Evolutionary conservation across 2,329 filamentous ascomycete genomes (phyloP).

Genomic region (Sporothrix variecibatus): DNA sequence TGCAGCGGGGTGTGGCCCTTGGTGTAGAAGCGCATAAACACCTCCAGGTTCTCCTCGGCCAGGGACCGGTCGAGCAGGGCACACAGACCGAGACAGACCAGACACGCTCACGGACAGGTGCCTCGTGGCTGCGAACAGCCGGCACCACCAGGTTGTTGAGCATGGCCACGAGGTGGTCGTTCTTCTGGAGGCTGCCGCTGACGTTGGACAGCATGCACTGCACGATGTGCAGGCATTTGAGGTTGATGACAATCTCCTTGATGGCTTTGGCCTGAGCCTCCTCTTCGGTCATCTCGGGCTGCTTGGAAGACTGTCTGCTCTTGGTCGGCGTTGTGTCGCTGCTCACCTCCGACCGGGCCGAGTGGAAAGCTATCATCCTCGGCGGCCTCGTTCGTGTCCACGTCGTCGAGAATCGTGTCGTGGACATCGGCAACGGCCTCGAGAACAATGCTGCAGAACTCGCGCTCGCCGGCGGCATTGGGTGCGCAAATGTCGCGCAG

Average conservation of each 20-base stretch:
- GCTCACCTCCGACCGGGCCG: constrained; percentile 82
- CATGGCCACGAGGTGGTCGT: constrained; percentile 93
- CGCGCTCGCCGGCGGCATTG: constrained; percentile 71
- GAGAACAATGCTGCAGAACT: constrained; percentile 82
- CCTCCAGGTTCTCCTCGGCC: constrained; percentile 84
- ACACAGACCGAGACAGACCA: constrained; percentile 87
- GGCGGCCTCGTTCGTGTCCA: constrained; percentile 51
- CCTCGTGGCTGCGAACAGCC: constrained; percentile 89
- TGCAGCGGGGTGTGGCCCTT: constrained; percentile 90
- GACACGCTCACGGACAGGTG: constrained; percentile 84
- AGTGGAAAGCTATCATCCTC: constrained; percentile 94
- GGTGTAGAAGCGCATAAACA: constrained; percentile 95
- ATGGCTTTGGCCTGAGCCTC: constrained; percentile 74
- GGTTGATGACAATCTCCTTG: constrained; percentile 91
- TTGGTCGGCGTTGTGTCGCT: constrained; percentile 60
- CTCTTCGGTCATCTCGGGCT: constrained; percentile 58
- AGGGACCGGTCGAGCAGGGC: constrained; percentile 88
- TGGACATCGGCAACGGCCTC: constrained; percentile 97
- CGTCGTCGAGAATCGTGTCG: constrained; percentile 80
- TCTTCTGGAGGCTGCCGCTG: constrained; percentile 81
- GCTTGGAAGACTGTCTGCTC: constrained; percentile 40
- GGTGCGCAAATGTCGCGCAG: constrained; percentile 80
- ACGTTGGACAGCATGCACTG: constrained; percentile 98
- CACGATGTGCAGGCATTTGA: constrained; percentile 96
- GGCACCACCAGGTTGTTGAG: constrained; percentile 96